Base-by-base conservation (phyloP, 345 rosid genomes). In the Camelina laxa region DNA sequence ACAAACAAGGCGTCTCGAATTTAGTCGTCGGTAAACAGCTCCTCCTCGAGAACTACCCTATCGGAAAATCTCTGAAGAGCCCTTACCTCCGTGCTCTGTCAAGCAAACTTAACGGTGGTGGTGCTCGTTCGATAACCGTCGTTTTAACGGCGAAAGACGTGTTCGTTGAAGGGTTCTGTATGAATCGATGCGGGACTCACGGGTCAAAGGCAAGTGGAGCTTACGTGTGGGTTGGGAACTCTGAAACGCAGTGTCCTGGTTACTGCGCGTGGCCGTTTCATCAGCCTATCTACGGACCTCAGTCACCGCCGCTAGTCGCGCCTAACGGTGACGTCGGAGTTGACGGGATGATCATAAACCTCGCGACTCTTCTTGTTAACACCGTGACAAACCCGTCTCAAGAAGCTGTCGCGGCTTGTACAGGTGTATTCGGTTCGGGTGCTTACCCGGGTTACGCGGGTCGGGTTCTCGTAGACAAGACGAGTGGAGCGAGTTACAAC, bases 241-340 rank as follows among this genome's bases (percentile, higher is more conserved):
- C 98, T 13, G 96, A 83, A 81, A 51, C 79, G 4, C 95, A 86
- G 86, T 94, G 98, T 51, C 90, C 95, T 0, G 98, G 96, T 21
- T 86, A 89, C 77, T 94, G 98, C 64, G 97, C 96, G 5, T 89
- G 98, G 98, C 98, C 97, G n/a, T 93, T 93, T 44, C 98, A 93
- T 72, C 98, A 89, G 83, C 98, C 97, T 5, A 67, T 91, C 0
- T 88, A 93, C 73, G 97, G 98, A 24, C 96, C 96, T 0, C 98
- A 91, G 72, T 79, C 91, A 0, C 95, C 97, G 24, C 97, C 98
- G 24, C 55, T 91, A 27, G 80, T 87, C 0, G 82, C 98, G 0
- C 98, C 98, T 9, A 94, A 84, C 81, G 96, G 97, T 7, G 96
- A 94, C 83, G 96, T 89, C 0, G 98, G 98, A 7, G 84, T 87